Evolutionary conservation across 2,329 filamentous ascomycete genomes (phyloP).

Genomic region (Myriosclerotinia scirpicola): DNA sequence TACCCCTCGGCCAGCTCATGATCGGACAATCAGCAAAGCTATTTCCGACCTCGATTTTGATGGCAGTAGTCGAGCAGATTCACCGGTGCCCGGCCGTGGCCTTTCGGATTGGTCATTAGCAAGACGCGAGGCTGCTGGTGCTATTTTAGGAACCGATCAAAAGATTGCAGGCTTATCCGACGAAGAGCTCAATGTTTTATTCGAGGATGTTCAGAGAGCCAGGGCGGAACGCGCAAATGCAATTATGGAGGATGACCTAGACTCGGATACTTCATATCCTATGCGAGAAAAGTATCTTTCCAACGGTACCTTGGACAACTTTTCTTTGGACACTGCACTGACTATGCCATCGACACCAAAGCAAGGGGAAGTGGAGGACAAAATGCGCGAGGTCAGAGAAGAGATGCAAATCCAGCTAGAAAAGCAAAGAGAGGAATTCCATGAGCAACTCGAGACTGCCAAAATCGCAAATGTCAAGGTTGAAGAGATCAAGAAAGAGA

Average conservation of each 20-base stretch:
- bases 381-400: slow-evolving; percentile 71
- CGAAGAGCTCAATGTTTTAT: slow-evolving; percentile 88
- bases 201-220: slow-evolving; percentile 89
- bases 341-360: slow-evolving; percentile 93
- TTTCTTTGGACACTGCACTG: slow-evolving; percentile 88
- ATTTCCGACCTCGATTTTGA: slow-evolving; percentile 73
- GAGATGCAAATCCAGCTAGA: slow-evolving; percentile 83
- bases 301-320: slow-evolving; percentile 91
- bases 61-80: slow-evolving; percentile 70
- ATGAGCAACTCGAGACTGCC: slow-evolving; percentile 72
- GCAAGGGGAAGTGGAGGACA: slow-evolving; percentile 72
- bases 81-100: slow-evolving; percentile 69
- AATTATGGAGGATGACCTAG: slow-evolving; percentile 84
- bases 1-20: slow-evolving; percentile 64
- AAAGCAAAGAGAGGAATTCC: slow-evolving; percentile 79
- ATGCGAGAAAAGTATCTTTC: slow-evolving; percentile 94
- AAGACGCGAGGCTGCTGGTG: slow-evolving; percentile 86
- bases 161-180: slow-evolving; percentile 88
- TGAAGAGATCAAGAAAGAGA: slow-evolving; percentile 81
- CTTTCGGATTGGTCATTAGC: slow-evolving; percentile 94
- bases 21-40: slow-evolving; percentile 75
- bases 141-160: slow-evolving; percentile 85
- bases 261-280: slow-evolving; percentile 85
- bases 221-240: slow-evolving; percentile 74
- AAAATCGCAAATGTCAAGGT: slow-evolving; percentile 76